Evolutionary conservation across 768 basidiomycete species (phyloP), one percentile per base, ranked within the genome.

Genomic region (Tricholoma matsutake): DNA sequence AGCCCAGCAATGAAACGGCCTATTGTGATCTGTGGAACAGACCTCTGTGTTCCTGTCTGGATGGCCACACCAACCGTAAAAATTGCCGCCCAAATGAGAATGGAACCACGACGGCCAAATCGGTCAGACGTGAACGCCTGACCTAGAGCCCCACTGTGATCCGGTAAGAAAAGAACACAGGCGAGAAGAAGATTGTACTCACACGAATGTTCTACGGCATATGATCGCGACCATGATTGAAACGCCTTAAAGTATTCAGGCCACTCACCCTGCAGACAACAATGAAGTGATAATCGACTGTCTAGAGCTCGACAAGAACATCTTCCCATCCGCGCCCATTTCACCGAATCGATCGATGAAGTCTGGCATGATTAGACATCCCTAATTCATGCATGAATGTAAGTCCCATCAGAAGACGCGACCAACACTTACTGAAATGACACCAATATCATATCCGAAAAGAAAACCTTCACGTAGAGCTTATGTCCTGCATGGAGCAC

Each of bases 261-360:
- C 56, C 14, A 66, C 83, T 32, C 68, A 86, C 86, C 89, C 89
- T 28, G 88, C 90, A 18, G 88, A 91, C 6, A 92, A 76, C 3
- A 91, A 78, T 6, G 89, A 92, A 0, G 90, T 90, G 57, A 92
- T 92, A 54, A 91, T 87, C 0, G 87, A 88, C 67, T 91, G 87
- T 35, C 88, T 78, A 25, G 83, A 82, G 61, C 82, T 81, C 2
- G 85, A 83, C 9, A 93, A 73, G 61, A 82, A 75, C 54, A 74
- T 74, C 34, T 73, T 64, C 3, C 87, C 88, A 62, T 83, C 66
- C 2, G 67, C 65, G 53, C 73, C 79, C 3, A 78, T 56, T 66
- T 84, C 75, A 32, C 89, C 90, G 67, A 92, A 91, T 11, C 88
- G 83, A 56, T 75, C 64, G 65, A 89, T 79, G 71, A 92, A 92